phyloP scores from a whole-genome alignment of 306 rosid genomes.

The Prosopis cineraria region DNA sequence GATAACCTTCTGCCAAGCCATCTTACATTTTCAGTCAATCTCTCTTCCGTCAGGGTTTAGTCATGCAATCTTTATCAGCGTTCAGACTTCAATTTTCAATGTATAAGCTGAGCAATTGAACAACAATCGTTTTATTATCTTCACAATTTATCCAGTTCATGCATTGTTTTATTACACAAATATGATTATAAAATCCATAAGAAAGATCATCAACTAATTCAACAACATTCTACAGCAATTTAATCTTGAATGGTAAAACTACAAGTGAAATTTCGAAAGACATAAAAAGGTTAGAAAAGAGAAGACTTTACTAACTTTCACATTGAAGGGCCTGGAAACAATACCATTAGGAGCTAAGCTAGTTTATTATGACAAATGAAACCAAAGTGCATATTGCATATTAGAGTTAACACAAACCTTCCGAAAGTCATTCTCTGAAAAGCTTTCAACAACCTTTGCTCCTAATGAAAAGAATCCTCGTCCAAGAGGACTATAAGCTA shows the following conservation, averaged over 20 bases:
- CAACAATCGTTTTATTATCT: not conserved
- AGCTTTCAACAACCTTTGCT: constrained; percentile 33
- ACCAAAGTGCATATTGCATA: not conserved
- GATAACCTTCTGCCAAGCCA: not conserved
- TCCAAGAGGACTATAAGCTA: constrained; percentile 71
- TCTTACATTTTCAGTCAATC: not conserved
- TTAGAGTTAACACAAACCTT: constrained; percentile 41
- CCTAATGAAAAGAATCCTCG: constrained; percentile 63
- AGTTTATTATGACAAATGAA: not conserved
- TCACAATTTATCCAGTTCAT: not conserved
- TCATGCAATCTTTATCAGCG: not conserved
- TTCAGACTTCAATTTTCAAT: not conserved
- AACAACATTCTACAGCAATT: not conserved
- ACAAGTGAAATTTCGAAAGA: not conserved
- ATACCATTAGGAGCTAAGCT: not conserved
- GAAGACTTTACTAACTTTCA: not conserved
- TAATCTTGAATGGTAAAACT: not conserved
- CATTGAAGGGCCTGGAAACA: no score
- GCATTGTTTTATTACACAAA: not conserved
- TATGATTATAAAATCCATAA: not conserved
- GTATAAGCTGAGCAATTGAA: not conserved
- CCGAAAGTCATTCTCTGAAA: constrained; percentile 38
- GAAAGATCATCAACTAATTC: not conserved
- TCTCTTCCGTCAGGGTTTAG: not conserved
- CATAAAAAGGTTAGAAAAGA: not conserved